These are phyloP conservation scores for Boletus rufocinnamomeus DNA, from an alignment of 768 basidiomycete species.

Conservation along the genomic window DNA sequence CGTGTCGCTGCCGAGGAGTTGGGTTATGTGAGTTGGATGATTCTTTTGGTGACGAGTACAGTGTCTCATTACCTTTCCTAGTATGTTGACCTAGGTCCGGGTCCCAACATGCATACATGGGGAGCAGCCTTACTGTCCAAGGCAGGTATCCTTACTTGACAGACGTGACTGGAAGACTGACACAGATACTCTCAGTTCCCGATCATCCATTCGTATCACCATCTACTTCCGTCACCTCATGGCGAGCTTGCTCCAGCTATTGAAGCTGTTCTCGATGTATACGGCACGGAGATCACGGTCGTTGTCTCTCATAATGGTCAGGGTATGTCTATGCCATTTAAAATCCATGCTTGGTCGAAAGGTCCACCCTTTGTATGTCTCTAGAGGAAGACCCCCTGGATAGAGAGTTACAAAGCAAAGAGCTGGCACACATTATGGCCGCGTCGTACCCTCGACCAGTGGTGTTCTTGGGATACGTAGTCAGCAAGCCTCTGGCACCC, in stretches of 20 bases:
- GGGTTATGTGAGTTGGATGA: conserved; percentile 64
- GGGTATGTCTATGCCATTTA: conserved; percentile 45
- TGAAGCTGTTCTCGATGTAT: conserved; percentile 79
- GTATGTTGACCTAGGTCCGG: conserved; percentile 89
- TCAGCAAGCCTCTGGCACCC: conserved; percentile 62
- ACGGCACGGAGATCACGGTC: conserved; percentile 75
- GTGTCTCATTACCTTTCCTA: conserved; percentile 31
- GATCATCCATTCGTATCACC: conserved; percentile 83
- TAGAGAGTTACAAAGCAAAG: conserved; percentile 80
- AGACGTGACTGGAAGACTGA: not conserved
- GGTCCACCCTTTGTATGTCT: not conserved
- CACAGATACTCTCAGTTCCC: conserved; percentile 60
- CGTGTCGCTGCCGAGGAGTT: conserved; percentile 74
- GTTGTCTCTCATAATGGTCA: conserved; percentile 93
- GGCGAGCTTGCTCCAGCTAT: conserved; percentile 91
- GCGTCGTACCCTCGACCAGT: conserved; percentile 68
- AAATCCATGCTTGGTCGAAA: not conserved
- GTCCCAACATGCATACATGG: conserved; percentile 89
- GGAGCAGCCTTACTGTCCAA: conserved; percentile 82
- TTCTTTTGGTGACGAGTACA: not conserved
- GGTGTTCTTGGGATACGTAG: conserved; percentile 81
- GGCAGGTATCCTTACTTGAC: conserved; percentile 35
- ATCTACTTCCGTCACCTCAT: conserved; percentile 81
- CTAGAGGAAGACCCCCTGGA: conserved; percentile 89
- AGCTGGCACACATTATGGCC: conserved; percentile 78